A percentile compares a stretch with the other conserved stretches of the same genome.
phyloP scores from a whole-genome alignment of 108 stramenopile species.

The Nitzschia sp. region DNA sequence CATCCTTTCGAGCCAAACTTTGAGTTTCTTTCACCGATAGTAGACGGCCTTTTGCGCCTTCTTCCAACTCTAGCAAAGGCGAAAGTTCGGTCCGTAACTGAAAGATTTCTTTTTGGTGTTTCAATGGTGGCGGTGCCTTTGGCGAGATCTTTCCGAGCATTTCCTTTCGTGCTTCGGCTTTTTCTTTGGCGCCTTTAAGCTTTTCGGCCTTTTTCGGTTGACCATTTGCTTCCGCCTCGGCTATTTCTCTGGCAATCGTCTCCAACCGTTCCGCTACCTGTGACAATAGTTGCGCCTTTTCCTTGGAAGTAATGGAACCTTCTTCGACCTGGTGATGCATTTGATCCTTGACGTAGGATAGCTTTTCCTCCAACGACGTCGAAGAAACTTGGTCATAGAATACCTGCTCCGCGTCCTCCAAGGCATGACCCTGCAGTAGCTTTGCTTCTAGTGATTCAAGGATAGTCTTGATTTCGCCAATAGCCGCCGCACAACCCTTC shows the following conservation, averaged over 20 bases:
- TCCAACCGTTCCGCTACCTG: slow-evolving; percentile 71
- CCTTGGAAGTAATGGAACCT: slow-evolving; percentile 57
- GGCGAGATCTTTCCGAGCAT: slow-evolving; percentile 43
- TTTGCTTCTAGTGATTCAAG: slow-evolving; percentile 70
- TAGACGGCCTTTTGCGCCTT: slow-evolving; percentile 62
- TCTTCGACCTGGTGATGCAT: slow-evolving; percentile 76
- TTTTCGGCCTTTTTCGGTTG: slow-evolving; percentile 67
- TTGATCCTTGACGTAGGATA: slow-evolving; percentile 51
- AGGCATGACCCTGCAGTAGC: slow-evolving; percentile 72
- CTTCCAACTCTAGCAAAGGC: slow-evolving; percentile 67
- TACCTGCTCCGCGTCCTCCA: slow-evolving; percentile 77
- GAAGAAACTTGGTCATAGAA: slow-evolving; percentile 77
- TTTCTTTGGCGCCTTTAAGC: slow-evolving; percentile 36
- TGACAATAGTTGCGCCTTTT: slow-evolving; percentile 50
- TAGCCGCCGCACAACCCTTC: slow-evolving; percentile 58
- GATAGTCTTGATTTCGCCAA: slow-evolving; percentile 51
- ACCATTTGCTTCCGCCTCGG: slow-evolving; percentile 46
- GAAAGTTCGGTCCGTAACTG: slow-evolving; percentile 59
- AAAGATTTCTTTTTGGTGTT: slow-evolving; percentile 61
- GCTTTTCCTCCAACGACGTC: slow-evolving; percentile 67
- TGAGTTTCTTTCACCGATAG: slow-evolving; percentile 76
- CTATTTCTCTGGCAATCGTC: slow-evolving; percentile 54
- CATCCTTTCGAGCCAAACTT: slow-evolving; percentile 68
- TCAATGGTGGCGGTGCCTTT: slow-evolving; percentile 53
- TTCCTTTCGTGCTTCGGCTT: slow-evolving; percentile 59